Conservation (phyloP, 169 alveolate species). For the Cyclospora cayetanensis region DNA sequence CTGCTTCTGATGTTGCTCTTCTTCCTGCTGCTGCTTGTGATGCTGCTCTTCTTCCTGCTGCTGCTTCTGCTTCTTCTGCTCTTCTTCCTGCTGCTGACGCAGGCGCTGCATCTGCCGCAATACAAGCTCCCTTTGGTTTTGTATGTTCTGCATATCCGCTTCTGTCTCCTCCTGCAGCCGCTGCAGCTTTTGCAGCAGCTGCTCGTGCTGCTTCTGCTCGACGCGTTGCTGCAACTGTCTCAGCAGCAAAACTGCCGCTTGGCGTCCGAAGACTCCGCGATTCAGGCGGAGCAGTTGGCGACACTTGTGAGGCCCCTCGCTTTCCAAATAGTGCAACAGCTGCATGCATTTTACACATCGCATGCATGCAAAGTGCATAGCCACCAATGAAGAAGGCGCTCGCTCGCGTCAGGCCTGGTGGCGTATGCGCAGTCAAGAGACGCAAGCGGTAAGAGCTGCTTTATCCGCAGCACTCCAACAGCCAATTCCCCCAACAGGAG, state of each 20-base stretch:
- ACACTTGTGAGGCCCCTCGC: neutral
- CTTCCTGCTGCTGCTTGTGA: neutral
- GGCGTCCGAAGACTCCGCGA: neutral
- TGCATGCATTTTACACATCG: too few relatives aligned
- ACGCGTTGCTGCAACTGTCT: neutral
- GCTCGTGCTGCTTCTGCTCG: neutral
- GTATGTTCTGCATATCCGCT: too few relatives aligned
- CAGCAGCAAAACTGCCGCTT: neutral
- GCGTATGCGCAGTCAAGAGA: too few relatives aligned
- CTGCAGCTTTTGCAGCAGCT: slow-evolving; percentile 3
- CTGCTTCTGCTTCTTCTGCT: neutral
- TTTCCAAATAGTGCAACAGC: neutral
- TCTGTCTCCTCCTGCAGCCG: neutral
- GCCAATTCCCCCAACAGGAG: too few relatives aligned
- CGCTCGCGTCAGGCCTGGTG: too few relatives aligned
- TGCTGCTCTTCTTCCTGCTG: too few relatives aligned
- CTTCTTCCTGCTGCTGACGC: neutral
- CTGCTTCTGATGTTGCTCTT: neutral
- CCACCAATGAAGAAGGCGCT: too few relatives aligned
- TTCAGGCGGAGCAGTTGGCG: neutral
- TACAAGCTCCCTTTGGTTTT: too few relatives aligned
- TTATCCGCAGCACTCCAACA: too few relatives aligned
- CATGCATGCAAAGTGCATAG: too few relatives aligned
- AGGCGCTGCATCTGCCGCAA: neutral
- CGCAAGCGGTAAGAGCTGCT: too few relatives aligned